Conservation (phyloP, 768 basidiomycete genomes). For the Lyophyllum decastes region DNA sequence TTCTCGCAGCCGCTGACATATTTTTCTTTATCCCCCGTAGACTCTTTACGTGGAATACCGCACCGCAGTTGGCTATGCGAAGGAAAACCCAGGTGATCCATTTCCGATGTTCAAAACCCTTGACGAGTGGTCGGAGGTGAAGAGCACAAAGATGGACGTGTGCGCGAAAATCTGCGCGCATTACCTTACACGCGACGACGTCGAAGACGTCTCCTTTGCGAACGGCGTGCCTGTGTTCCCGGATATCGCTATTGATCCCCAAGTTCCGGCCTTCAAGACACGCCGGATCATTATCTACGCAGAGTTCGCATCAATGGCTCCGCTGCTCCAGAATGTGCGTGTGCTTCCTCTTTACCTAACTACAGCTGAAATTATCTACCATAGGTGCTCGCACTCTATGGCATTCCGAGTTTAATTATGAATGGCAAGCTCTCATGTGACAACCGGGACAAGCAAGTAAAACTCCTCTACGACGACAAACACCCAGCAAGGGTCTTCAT, state of each 20-base stretch:
- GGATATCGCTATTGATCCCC: not conserved
- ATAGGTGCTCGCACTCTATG: not conserved
- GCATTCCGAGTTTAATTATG: constrained; percentile 7
- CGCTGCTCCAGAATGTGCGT: constrained; percentile 19
- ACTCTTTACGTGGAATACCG: constrained; percentile 14
- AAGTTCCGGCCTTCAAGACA: not conserved
- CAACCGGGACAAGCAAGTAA: constrained; percentile 11
- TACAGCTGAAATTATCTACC: not conserved
- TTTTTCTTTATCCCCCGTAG: not conserved
- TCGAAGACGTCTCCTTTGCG: not conserved
- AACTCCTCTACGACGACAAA: constrained; percentile 9
- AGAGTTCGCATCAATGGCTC: constrained; percentile 18
- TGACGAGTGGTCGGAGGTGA: constrained; percentile 6
- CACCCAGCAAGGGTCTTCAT: constrained; percentile 14
- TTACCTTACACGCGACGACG: constrained; percentile 3
- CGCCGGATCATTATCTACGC: constrained; percentile 10
- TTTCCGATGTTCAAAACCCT: constrained; percentile 4
- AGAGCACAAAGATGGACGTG: constrained; percentile 13
- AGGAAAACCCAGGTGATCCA: constrained; percentile 1
- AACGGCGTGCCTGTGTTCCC: constrained; percentile 7
- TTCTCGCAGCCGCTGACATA: not conserved
- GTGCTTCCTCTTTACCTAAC: not conserved
- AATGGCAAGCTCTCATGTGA: constrained; percentile 13
- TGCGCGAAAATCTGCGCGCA: not conserved
- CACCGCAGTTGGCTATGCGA: constrained; percentile 6